Conservation (phyloP, 2,329 filamentous ascomycete species). For the Phaeosphaeriaceae sp. region DNA sequence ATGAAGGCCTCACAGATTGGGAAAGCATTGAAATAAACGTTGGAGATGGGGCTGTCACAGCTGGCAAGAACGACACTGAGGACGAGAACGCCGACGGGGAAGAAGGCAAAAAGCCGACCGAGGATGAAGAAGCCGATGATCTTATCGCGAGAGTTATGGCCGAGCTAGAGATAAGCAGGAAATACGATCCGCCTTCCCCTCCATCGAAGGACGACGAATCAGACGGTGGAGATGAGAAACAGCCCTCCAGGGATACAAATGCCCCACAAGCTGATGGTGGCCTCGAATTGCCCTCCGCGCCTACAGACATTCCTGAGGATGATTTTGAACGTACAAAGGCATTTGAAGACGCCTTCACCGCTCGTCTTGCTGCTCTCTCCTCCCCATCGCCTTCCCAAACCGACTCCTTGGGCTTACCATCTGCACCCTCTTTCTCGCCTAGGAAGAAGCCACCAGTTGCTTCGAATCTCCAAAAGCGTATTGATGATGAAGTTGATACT, state of each 20-base stretch:
- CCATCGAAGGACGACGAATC: constrained; percentile 22
- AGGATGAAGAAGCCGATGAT: constrained; percentile 53
- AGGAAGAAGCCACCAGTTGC: constrained; percentile 43
- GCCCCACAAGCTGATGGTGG: neutral
- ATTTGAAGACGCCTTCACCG: constrained; percentile 54
- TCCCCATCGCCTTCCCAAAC: constrained; percentile 45
- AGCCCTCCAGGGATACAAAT: neutral
- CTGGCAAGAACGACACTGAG: constrained; percentile 23
- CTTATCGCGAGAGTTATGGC: constrained; percentile 56
- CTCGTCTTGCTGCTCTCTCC: constrained; percentile 54
- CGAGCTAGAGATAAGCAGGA: constrained; percentile 53
- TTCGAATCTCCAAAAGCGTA: constrained; percentile 51
- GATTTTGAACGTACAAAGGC: constrained; percentile 36
- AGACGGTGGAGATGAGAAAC: constrained; percentile 7
- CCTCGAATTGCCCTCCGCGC: constrained; percentile 53
- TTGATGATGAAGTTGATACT: constrained; percentile 74
- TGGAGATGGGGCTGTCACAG: constrained; percentile 27
- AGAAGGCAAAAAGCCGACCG: constrained; percentile 31
- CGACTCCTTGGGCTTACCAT: constrained; percentile 50
- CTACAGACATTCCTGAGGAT: constrained; percentile 41
- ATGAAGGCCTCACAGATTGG: constrained; percentile 37
- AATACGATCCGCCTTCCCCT: constrained; percentile 41
- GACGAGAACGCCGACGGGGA: constrained; percentile 25
- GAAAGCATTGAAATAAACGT: constrained; percentile 42
- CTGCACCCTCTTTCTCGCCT: constrained; percentile 55